Evolutionary conservation across 805 yeast genomes (phyloP).

Genomic region (Saccharomycopsis sp.): DNA sequence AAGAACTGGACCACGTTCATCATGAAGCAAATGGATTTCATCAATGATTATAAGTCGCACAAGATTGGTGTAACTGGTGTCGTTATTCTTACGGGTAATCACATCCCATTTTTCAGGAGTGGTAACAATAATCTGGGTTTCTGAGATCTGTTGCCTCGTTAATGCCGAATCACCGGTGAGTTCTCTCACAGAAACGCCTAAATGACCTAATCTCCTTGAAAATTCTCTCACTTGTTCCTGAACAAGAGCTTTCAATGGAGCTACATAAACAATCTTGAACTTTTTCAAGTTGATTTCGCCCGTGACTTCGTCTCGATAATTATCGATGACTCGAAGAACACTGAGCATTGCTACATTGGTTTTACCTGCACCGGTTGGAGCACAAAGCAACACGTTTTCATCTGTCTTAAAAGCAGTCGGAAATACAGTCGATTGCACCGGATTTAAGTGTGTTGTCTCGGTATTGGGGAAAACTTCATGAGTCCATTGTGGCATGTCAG

Average conservation of each 20-base stretch:
- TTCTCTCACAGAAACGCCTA: constrained; percentile 72
- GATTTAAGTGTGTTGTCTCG: constrained; percentile 63
- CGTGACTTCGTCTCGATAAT: constrained; percentile 39
- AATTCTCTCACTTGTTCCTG: constrained; percentile 92
- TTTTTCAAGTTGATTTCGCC: constrained; percentile 47
- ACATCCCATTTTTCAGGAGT: constrained; percentile 99
- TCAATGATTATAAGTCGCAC: constrained; percentile 77
- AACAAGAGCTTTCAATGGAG: constrained; percentile 91
- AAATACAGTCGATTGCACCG: constrained; percentile 76
- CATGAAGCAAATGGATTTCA: constrained; percentile 89
- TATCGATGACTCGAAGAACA: constrained; percentile 53
- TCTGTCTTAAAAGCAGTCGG: constrained; percentile 73
- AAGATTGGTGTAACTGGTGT: constrained; percentile 53
- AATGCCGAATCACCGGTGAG: constrained; percentile 85
- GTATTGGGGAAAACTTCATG: constrained; percentile 62
- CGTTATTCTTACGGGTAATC: constrained; percentile 75
- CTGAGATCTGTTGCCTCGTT: constrained; percentile 65
- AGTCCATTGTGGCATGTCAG: constrained; percentile 75
- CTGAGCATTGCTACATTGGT: constrained; percentile 93
- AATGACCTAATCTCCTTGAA: constrained; percentile 54
- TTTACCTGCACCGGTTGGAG: constrained; percentile 99
- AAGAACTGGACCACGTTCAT: constrained; percentile 90
- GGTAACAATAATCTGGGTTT: constrained; percentile 79
- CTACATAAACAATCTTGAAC: constrained; percentile 80
- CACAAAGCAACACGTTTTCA: constrained; percentile 75